Evolutionary conservation across 2,329 filamentous ascomycete genomes (phyloP).

Genomic region (Microsporum canis): DNA sequence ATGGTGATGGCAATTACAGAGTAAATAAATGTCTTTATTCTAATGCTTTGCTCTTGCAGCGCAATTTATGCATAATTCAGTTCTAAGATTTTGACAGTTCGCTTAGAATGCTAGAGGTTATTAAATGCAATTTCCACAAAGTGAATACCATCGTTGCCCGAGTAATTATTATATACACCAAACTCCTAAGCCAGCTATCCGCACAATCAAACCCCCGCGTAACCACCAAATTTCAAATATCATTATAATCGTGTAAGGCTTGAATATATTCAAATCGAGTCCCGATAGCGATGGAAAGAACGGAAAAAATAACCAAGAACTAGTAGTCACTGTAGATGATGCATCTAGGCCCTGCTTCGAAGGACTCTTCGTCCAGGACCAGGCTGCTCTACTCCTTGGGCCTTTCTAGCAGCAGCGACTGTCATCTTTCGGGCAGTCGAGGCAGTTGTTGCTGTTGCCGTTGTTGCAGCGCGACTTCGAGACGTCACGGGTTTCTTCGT

Average conservation of each 20-base stretch:
- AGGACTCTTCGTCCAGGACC: slow-evolving; percentile 29
- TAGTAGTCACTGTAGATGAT: neutral
- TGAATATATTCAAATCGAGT: neutral
- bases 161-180: neutral
- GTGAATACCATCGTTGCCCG: neutral
- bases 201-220: neutral
- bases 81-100: neutral
- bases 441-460: slow-evolving; percentile 24
- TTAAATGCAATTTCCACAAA: neutral
- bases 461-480: slow-evolving; percentile 19
- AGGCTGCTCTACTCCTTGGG: slow-evolving; percentile 23
- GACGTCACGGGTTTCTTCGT: slow-evolving; percentile 6
- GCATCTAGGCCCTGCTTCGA: slow-evolving; percentile 26
- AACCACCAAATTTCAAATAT: neutral
- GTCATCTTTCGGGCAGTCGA: slow-evolving; percentile 27
- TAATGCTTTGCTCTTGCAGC: neutral
- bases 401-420: slow-evolving; percentile 24
- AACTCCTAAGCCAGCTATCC: neutral
- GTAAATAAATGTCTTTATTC: neutral
- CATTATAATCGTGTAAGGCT: slow-evolving; percentile 1
- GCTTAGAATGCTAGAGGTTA: neutral
- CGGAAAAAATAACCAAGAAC: neutral
- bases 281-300: neutral
- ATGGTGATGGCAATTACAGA: neutral
- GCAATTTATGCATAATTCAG: neutral